Evolutionary conservation across 2,329 filamentous ascomycete species (phyloP), one percentile per base, ranked within the genome.

Genomic region (Paracoccidioides lutzii): DNA sequence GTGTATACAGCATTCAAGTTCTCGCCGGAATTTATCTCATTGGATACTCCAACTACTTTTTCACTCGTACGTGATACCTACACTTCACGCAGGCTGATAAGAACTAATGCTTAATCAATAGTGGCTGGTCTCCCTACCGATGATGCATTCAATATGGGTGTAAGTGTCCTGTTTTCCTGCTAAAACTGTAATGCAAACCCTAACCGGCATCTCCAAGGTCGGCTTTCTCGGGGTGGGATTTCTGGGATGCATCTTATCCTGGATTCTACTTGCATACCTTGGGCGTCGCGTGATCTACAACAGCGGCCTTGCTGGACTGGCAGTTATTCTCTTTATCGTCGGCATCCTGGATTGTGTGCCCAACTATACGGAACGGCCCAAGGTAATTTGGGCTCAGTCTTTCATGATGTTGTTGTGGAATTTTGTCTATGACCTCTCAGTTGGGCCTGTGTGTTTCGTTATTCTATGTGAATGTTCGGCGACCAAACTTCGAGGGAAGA

Each of bases 391-490:
- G 69, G 67, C 64, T 5, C 67, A 74, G 55, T 66, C 67, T 1
- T 63, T 67, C 3, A 62, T 68, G 46, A 70, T 67, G 15, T 63
- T 73, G 6, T 61, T 73, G 30, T 74, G 70, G 58, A 66, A 69
- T 5, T 67, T 73, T 54, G 62, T 71, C 5, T 75, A 74, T 58
- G 67, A 69, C 40, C 54, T 69, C 38, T 73, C 70, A 0, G 67
- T 75, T 52, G 73, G 73, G 1, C 67, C 71, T 7, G 64, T 74
- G 46, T 69, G 68, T 44, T 79, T 78, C 38, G 71, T 73, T 38
- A 68, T 76, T 44, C 69, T 75, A 1, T 74, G 74, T 4, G 76
- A 77, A 61, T 76, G 64, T n/a, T 72, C 67, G 0, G 74, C 72
- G 0, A 67, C 75, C 3, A 62, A 62, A 2, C 64, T 76, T 2